Evolutionary conservation across 257 asterid genomes (phyloP).

Genomic region (Scutellaria baicalensis): DNA sequence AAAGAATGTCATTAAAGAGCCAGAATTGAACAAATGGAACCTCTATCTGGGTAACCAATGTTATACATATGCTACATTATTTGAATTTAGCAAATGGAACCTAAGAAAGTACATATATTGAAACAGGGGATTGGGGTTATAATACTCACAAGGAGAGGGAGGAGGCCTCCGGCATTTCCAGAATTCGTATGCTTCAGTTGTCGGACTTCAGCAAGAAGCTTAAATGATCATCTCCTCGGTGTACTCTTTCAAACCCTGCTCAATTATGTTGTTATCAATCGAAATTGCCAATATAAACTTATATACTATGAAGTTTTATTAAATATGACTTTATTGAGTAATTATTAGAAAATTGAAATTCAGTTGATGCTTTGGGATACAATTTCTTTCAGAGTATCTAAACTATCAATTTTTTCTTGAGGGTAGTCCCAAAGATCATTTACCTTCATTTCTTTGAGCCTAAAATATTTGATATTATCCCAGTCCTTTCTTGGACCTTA

Average conservation of each 20-base stretch:
- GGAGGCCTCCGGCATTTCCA: constrained; percentile 64
- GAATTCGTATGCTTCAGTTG: constrained; percentile 62
- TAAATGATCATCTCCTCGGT: constrained; percentile 35
- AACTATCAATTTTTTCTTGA: too few species aligned
- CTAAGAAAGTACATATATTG: constrained; percentile 12
- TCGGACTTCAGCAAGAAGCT: constrained; percentile 79
- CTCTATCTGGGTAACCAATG: constrained; percentile 61
- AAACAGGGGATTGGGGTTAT: constrained; percentile 94
- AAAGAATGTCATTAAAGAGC: constrained; percentile 84
- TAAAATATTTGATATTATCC: too few species aligned
- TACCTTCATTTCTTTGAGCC: too few species aligned
- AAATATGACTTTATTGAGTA: too few species aligned
- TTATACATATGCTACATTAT: neutral
- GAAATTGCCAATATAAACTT: too few species aligned
- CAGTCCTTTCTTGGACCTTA: too few species aligned
- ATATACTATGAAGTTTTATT: too few species aligned
- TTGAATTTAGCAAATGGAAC: neutral
- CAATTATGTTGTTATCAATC: neutral
- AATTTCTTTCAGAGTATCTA: too few species aligned
- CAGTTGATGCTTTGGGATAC: too few species aligned
- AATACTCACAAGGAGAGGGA: constrained; percentile 81
- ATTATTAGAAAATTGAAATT: too few species aligned
- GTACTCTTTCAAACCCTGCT: neutral
- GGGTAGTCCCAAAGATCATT: too few species aligned
- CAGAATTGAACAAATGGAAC: constrained; percentile 77